Evolutionary conservation across 352 stramenopile species (phyloP), one percentile per base, ranked within the genome.

Genomic region (Globisporangium mamillatum): DNA sequence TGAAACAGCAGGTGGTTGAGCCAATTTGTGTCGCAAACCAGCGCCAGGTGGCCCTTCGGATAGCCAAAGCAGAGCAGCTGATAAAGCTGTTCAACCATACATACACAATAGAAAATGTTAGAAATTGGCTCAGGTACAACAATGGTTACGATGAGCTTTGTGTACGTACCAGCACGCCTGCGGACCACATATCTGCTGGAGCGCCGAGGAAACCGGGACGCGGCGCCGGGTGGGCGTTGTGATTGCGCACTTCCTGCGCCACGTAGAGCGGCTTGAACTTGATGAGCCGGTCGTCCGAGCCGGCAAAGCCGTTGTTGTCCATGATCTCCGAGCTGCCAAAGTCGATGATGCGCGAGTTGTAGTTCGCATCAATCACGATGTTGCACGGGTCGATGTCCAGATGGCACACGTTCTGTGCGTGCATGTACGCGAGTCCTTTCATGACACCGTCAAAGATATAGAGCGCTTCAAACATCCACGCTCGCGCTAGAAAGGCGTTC

Each of bases 201-300:
- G 82, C 80, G n/a, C 86, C 86, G 4, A 85, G 67, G 63, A 93
- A 93, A 14, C 84, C 80, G 0, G 84, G 80, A 5, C 84, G 78
- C 9, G 84, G 86, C 3, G 77, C 66, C n/a, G 70, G 36, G n/a
- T 82, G 73, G 22, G 80, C 75, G 56, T 92, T 91, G 66, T 93
- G 83, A 24, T 68, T 64, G 20, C 82, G 81, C 58, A 93, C 86
- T 70, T 93, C 86, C 14, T 80, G 75, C 6, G 86, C 79, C 12
- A 90, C 86, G 66, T 91, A 93, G 0, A 91, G 73, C 32, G 86
- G 83, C 63, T 93, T 93, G 66, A 90, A 93, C 74, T 93, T 93
- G 72, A 93, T 76, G 3, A 91, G 68, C 18, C 78, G 73, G 52
- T 88, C 78, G 53, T 78, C 70, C 0, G 75, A 69, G 50, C 86